Percentiles rank a stretch among this genome's conserved stretches.
Conservation (phyloP, 2,329 filamentous ascomycete genomes). For the Sporothrix globosa region DNA sequence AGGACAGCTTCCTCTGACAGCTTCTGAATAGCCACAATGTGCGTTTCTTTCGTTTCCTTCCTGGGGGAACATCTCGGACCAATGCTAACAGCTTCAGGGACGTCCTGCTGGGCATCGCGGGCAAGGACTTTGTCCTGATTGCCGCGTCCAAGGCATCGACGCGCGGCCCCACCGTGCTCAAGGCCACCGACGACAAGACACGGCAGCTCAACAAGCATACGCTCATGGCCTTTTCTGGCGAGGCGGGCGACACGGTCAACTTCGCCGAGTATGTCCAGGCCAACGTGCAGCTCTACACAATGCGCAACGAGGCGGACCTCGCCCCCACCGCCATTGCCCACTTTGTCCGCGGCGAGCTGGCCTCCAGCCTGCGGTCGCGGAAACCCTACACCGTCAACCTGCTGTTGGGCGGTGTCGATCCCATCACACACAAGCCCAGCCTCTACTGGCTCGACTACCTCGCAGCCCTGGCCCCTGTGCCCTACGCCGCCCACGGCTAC, state of each 20-base stretch:
- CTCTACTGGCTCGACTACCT: slow-evolving; percentile 98
- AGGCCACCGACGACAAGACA: slow-evolving; percentile 96
- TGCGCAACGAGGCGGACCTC: slow-evolving; percentile 94
- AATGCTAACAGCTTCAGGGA: slow-evolving; percentile 65
- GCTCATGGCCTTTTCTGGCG: slow-evolving; percentile 91
- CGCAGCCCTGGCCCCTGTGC: slow-evolving; percentile 81
- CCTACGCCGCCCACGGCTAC: slow-evolving; percentile 97
- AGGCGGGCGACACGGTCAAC: slow-evolving; percentile 96
- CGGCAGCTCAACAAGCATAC: slow-evolving; percentile 89
- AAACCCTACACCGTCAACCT: slow-evolving; percentile 98
- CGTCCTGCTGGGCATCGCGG: slow-evolving; percentile 95
- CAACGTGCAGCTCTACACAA: slow-evolving; percentile 96
- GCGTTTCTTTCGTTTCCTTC: not conserved
- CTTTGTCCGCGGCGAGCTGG: slow-evolving; percentile 93
- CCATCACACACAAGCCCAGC: slow-evolving; percentile 85
- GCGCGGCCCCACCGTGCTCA: slow-evolving; percentile 95
- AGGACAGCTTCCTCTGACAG: slow-evolving; percentile 21
- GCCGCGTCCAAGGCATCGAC: slow-evolving; percentile 97
- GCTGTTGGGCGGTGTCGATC: slow-evolving; percentile 89
- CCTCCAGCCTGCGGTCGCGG: slow-evolving; percentile 83
- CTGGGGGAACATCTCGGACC: not conserved
- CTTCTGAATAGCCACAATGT: slow-evolving; percentile 14
- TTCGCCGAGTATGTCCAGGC: slow-evolving; percentile 99
- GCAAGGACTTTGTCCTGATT: slow-evolving; percentile 98
- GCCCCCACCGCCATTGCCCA: slow-evolving; percentile 85